Percentiles rank a stretch among this genome's conserved stretches.
These are phyloP conservation scores for Hymenotorrendiella dingleyae DNA, from an alignment of 2,329 filamentous ascomycete genomes.

Conservation along the genomic window DNA sequence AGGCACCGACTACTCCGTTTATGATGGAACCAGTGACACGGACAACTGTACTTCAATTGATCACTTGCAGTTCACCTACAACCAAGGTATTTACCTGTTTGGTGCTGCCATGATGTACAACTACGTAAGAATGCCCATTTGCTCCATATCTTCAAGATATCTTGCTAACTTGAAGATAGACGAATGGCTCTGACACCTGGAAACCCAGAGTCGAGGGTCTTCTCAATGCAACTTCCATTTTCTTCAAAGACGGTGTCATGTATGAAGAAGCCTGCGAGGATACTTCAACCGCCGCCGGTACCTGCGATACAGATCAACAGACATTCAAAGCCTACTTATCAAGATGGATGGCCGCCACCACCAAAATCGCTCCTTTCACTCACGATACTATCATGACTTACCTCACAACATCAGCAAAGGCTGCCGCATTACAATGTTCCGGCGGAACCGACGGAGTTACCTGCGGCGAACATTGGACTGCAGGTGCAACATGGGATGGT, in stretches of 20 bases:
- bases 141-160: background rate
- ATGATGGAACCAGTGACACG: constrained; percentile 52
- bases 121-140: constrained; percentile 36
- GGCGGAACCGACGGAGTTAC: constrained; percentile 51
- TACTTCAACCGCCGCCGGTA: constrained; percentile 32
- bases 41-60: constrained; percentile 52
- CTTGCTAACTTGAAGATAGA: constrained; percentile 16
- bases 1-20: constrained; percentile 46
- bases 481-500: constrained; percentile 49
- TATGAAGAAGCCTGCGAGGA: constrained; percentile 58
- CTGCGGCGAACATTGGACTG: constrained; percentile 56
- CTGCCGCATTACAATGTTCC: constrained; percentile 38
- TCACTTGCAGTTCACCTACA: constrained; percentile 63
- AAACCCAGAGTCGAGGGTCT: constrained; percentile 50
- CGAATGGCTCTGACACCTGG: constrained; percentile 39
- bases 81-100: constrained; percentile 58
- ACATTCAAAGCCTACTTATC: constrained; percentile 59
- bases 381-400: constrained; percentile 45
- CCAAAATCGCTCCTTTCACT: constrained; percentile 58
- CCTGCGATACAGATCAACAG: constrained; percentile 56
- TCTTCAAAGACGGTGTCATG: constrained; percentile 56
- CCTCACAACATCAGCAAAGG: constrained; percentile 47
- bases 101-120: constrained; percentile 45
- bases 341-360: constrained; percentile 56
- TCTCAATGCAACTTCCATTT: constrained; percentile 45